Conservation (phyloP, 805 yeast genomes). For the Kodamaea sagamina region DNA sequence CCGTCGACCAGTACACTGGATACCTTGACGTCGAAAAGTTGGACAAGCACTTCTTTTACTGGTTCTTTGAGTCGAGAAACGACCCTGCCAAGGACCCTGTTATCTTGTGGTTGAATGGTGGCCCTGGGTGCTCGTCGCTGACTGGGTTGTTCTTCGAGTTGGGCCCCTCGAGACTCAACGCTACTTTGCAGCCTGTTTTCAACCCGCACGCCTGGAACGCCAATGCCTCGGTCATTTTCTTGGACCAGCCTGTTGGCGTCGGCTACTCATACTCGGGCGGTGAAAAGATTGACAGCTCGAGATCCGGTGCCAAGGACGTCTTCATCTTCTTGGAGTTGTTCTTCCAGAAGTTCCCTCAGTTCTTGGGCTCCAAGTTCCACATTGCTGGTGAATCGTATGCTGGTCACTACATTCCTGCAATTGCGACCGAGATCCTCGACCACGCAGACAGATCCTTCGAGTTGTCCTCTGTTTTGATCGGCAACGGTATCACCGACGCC, state of each 20-base stretch:
- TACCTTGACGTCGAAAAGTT: constrained; percentile 37
- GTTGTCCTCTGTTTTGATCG: constrained; percentile 42
- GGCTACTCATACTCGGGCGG: constrained; percentile 26
- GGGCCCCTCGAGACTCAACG: constrained; percentile 30
- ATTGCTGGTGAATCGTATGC: constrained; percentile 31
- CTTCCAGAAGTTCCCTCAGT: constrained; percentile 28
- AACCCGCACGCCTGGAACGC: constrained; percentile 34
- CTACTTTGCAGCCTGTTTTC: constrained; percentile 24
- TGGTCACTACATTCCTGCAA: constrained; percentile 28
- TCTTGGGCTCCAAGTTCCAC: constrained; percentile 23
- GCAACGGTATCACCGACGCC: constrained; percentile 49
- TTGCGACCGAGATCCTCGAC: constrained; percentile 25
- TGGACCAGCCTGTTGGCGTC: constrained; percentile 31
- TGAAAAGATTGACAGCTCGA: constrained; percentile 19
- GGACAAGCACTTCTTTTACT: constrained; percentile 35
- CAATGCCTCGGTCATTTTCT: constrained; percentile 31
- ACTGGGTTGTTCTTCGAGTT: constrained; percentile 34
- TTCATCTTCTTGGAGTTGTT: constrained; percentile 27
- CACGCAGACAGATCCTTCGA: constrained; percentile 29
- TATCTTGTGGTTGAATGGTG: constrained; percentile 36
- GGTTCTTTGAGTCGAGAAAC: constrained; percentile 37
- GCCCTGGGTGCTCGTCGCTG: constrained; percentile 34
- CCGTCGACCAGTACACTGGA: constrained; percentile 41
- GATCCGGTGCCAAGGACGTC: constrained; percentile 24
- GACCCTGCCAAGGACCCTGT: constrained; percentile 36